A percentile compares a stretch with the other conserved stretches of the same genome.
These are phyloP conservation scores for Sclerotinia glacialis DNA, from an alignment of 2,329 filamentous ascomycete genomes.

Conservation along the genomic window DNA sequence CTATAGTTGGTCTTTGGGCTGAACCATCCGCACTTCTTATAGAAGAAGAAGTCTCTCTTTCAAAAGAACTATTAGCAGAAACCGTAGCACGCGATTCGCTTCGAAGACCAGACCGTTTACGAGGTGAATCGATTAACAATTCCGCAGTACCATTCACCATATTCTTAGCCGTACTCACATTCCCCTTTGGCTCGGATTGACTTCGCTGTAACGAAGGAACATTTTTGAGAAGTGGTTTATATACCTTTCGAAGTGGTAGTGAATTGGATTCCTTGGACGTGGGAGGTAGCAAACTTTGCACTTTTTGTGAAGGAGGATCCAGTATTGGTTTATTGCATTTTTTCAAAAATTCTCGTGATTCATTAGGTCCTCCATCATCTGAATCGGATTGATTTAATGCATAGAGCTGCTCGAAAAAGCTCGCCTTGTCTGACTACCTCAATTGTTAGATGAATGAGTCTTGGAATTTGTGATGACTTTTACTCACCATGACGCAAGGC, in stretches of 20 bases:
- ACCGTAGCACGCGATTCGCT: constrained; percentile 27
- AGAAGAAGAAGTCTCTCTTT: constrained; percentile 19
- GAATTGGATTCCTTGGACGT: constrained; percentile 34
- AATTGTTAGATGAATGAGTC: background rate
- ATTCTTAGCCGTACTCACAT: background rate
- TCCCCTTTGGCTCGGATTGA: constrained; percentile 30
- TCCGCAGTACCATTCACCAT: constrained; percentile 23
- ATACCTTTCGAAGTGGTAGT: background rate
- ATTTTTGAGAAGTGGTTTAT: constrained; percentile 24
- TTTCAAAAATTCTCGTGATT: constrained; percentile 25
- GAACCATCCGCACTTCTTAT: constrained; percentile 9
- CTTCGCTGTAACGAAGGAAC: constrained; percentile 30
- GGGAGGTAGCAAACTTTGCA: constrained; percentile 36
- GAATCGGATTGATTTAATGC: constrained; percentile 35
- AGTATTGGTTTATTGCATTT: constrained; percentile 19
- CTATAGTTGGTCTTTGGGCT: constrained; percentile 18
- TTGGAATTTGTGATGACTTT: background rate
- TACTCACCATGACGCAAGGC: constrained; percentile 12
- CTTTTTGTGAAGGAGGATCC: constrained; percentile 40
- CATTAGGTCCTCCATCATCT: constrained; percentile 32
- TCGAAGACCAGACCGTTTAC: constrained; percentile 29
- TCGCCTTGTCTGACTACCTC: constrained; percentile 18
- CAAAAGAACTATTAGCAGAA: constrained; percentile 22
- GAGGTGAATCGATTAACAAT: background rate
- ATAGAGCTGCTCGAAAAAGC: constrained; percentile 29